Evolutionary conservation across 179 eudicot species (phyloP), one percentile per base, ranked within the genome.

Genomic region (Spinacia oleracea): DNA sequence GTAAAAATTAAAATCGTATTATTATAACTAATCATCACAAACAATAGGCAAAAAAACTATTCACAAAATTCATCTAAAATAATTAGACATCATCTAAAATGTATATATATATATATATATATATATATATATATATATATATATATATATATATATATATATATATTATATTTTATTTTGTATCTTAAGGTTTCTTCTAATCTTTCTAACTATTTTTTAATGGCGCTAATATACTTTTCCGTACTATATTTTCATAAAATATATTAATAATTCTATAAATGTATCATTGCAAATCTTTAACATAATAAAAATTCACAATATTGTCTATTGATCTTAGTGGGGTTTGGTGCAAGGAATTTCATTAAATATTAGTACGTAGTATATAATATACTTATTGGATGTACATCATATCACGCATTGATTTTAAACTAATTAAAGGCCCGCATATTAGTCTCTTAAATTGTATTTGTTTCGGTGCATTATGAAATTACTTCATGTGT

Each of bases 281-380:
- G 18, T 32, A 77, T 77, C 79, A 77, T 77, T 77, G 74, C 79
- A 73, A 51, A 77, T 77, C 73, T 77, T 76, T 10, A 67, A 45
- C 6, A 46, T 12, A 11, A 45, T 73, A 8, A 11, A 45, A 25
- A 4, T 45, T 46, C 8, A 25, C 55, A 45, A 25, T 14, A 11
- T 64, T 64, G 69, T 3, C 6, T 38, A 38, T 38, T 38, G 40
- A 38, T 38, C 1, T 38, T 4, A 6, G 45, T 34, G 46, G 46
- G 58, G 55, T 46, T 53, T 51, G 63, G 76, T 75, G 34, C 55
- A 62, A 60, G 11, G 23, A 59, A 59, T 42, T 75, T 25, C 23
- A 40, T 59, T 40, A 55, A 67, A 9, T 18, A 67, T 3, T 8
- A 40, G 9, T 40, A 40, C 15, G 7, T n/a, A 34, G 1, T 38